Evolutionary conservation across 139 green algal genomes (phyloP).

Genomic region (Marvania coccoides): DNA sequence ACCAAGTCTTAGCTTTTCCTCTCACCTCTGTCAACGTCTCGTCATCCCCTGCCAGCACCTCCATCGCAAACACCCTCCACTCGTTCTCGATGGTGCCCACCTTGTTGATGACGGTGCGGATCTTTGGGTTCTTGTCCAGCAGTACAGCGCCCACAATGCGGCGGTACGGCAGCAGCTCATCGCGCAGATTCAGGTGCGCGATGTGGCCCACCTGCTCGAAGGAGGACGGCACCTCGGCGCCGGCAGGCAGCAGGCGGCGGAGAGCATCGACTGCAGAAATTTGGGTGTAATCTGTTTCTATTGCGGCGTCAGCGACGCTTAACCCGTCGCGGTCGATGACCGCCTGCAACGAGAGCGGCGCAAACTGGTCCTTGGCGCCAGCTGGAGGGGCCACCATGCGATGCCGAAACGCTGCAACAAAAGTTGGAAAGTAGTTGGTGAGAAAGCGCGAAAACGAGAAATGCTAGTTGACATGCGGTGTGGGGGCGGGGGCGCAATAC

Average conservation of each 20-base stretch:
- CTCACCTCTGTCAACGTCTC: constrained; percentile 37
- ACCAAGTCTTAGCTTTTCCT: no score
- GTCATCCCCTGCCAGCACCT: constrained; percentile 82
- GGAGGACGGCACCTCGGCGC: constrained; percentile 69
- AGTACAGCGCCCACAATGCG: constrained; percentile 69
- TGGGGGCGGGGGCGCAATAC: no score
- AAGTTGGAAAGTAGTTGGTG: no score
- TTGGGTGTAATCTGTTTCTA: not conserved
- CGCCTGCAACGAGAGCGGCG: not conserved
- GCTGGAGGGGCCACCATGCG: no score
- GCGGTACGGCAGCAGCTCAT: constrained; percentile 80
- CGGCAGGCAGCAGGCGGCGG: constrained; percentile 68
- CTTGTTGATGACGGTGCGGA: constrained; percentile 96
- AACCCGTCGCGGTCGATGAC: not conserved
- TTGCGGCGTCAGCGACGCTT: not conserved
- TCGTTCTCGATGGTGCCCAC: constrained; percentile 84
- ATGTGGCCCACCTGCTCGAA: constrained; percentile 97
- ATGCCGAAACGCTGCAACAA: no score
- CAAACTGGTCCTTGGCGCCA: no score
- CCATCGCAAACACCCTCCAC: constrained; percentile 90
- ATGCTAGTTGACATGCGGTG: no score
- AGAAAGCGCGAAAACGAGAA: no score
- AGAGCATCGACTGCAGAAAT: constrained; percentile 4
- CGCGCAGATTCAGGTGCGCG: constrained; percentile 89
- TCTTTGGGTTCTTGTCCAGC: constrained; percentile 91